phyloP scores from a whole-genome alignment of 306 rosid genomes.

The Ziziphus jujuba region DNA sequence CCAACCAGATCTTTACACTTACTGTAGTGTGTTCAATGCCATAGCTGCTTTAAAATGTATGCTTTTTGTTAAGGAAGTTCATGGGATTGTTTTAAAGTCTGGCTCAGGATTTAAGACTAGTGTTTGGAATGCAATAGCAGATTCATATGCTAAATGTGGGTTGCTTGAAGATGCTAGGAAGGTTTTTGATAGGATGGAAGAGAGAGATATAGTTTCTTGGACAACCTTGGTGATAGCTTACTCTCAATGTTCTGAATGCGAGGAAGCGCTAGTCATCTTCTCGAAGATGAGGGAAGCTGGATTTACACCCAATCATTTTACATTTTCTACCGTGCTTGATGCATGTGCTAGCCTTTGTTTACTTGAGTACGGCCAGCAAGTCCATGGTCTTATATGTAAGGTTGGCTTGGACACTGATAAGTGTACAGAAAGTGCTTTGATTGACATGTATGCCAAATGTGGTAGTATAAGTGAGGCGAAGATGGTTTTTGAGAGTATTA shows the following conservation, averaged over 20 bases:
- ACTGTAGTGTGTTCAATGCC: constrained; percentile 64
- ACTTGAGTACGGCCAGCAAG: constrained; percentile 61
- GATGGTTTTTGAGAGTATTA: constrained; percentile 47
- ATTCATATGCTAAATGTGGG: constrained; percentile 64
- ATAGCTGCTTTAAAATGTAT: constrained; percentile 50
- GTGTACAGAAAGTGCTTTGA: constrained; percentile 66
- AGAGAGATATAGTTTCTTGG: constrained; percentile 78
- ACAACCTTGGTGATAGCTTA: constrained; percentile 64
- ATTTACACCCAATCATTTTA: constrained; percentile 57
- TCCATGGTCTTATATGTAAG: constrained; percentile 65
- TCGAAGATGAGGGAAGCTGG: constrained; percentile 57
- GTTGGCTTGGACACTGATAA: constrained; percentile 47
- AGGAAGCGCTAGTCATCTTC: constrained; percentile 58
- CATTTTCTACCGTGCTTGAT: constrained; percentile 63
- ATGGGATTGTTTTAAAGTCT: constrained; percentile 50
- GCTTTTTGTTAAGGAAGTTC: constrained; percentile 40
- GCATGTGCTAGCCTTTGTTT: constrained; percentile 62
- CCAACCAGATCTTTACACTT: constrained; percentile 54
- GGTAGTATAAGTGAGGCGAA: constrained; percentile 48
- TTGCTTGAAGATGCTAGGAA: constrained; percentile 55
- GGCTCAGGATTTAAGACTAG: constrained; percentile 45
- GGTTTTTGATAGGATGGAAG: constrained; percentile 53
- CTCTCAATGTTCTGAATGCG: constrained; percentile 64
- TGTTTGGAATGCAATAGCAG: constrained; percentile 55
- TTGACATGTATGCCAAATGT: constrained; percentile 75